phyloP scores from a whole-genome alignment of 179 eudicot species.

The Nepenthes alata region DNA sequence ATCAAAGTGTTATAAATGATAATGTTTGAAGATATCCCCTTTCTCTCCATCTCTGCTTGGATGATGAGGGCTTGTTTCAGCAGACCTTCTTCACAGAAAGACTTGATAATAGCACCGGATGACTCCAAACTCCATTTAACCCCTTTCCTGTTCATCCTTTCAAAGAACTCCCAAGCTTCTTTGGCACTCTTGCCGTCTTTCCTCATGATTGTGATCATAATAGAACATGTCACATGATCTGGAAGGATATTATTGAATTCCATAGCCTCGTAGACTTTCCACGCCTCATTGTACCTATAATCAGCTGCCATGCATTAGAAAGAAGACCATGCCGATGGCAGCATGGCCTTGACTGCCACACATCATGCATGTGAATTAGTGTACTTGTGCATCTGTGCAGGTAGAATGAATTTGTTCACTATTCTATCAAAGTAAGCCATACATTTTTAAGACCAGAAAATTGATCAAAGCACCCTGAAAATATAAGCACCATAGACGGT shows the following conservation, averaged over 20 bases:
- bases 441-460: too few relatives aligned
- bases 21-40: slow-evolving; percentile 68
- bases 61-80: slow-evolving; percentile 80
- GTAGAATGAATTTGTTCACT: too few relatives aligned
- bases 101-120: slow-evolving; percentile 66
- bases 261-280: slow-evolving; percentile 62
- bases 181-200: slow-evolving; percentile 68
- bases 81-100: slow-evolving; percentile 82
- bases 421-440: too few relatives aligned
- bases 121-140: slow-evolving; percentile 74
- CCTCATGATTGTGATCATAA: slow-evolving; percentile 77
- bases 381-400: too few relatives aligned
- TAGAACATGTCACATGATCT: slow-evolving; percentile 77
- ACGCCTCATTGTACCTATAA: slow-evolving; percentile 67
- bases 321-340: neutral
- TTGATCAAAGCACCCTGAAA: too few relatives aligned
- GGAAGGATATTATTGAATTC: slow-evolving; percentile 57
- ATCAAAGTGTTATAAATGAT: slow-evolving; percentile 70
- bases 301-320: slow-evolving; percentile 11
- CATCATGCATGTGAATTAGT: too few relatives aligned
- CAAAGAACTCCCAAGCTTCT: slow-evolving; percentile 81
- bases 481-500: too few relatives aligned
- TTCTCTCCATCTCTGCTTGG: slow-evolving; percentile 83
- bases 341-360: too few relatives aligned
- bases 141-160: slow-evolving; percentile 67